phyloP scores from a whole-genome alignment of 192 early-diverging fungal species.

The Kickxella alabastrina region DNA sequence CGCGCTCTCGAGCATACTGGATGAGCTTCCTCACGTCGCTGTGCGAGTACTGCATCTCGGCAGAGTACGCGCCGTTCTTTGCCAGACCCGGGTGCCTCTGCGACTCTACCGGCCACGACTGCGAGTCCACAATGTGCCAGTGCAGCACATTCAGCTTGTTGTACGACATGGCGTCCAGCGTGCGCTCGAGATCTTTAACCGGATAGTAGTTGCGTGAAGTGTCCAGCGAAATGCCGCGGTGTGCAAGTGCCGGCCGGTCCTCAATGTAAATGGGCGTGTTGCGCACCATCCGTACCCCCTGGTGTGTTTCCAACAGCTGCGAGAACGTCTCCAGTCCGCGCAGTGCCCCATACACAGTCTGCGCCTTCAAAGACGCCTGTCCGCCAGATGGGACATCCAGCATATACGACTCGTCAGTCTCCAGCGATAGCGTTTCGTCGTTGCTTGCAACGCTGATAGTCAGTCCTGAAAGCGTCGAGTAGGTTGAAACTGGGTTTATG shows the following conservation, averaged over 20 bases:
- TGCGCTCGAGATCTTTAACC: constrained; percentile 54
- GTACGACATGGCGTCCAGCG: constrained; percentile 66
- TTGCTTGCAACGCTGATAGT: constrained; percentile 47
- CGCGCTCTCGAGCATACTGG: constrained; percentile 66
- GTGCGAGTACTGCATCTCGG: constrained; percentile 65
- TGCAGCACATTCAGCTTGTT: constrained; percentile 77
- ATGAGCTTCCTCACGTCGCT: constrained; percentile 67
- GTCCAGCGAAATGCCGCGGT: constrained; percentile 69
- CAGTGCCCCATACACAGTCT: constrained; percentile 64
- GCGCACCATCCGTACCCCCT: constrained; percentile 44
- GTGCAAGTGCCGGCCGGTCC: constrained; percentile 59
- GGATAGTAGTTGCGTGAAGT: constrained; percentile 67
- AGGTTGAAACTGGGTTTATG: constrained; percentile 1
- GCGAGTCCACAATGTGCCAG: constrained; percentile 72
- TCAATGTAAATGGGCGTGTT: constrained; percentile 57
- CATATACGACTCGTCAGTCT: constrained; percentile 69
- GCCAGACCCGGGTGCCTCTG: constrained; percentile 60
- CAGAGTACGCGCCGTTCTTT: constrained; percentile 62
- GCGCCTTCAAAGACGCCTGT: constrained; percentile 54
- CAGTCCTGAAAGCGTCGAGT: constrained; percentile 32
- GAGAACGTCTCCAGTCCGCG: constrained; percentile 69
- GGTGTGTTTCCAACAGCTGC: constrained; percentile 58
- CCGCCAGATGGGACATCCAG: constrained; percentile 57
- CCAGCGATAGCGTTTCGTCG: constrained; percentile 50
- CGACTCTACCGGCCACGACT: constrained; percentile 69